phyloP scores from a whole-genome alignment of 176 grass and related monocot genomes.

The Eragrostis curvula region DNA sequence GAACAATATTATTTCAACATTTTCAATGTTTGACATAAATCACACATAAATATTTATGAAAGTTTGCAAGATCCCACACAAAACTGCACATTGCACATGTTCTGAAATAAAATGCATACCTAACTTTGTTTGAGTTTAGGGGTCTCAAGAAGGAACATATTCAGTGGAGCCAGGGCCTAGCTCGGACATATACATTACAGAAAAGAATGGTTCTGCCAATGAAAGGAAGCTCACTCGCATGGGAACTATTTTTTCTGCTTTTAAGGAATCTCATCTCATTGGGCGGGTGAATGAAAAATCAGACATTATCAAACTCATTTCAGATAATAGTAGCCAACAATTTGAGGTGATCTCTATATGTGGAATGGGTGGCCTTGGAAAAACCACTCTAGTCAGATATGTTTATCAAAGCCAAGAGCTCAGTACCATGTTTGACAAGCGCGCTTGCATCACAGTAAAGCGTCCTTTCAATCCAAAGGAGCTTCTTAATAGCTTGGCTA shows the following conservation, averaged over 20 bases:
- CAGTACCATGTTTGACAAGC: background rate
- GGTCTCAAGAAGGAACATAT: background rate
- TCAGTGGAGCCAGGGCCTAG: background rate
- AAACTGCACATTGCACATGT: no score
- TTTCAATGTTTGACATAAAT: no score
- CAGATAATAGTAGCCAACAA: background rate
- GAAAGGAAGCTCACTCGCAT: background rate
- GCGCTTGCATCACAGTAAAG: conserved; percentile 32
- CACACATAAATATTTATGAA: background rate
- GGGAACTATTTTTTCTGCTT: no score
- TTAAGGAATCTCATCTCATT: background rate
- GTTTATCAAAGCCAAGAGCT: conserved; percentile 18
- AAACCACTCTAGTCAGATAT: conserved; percentile 40
- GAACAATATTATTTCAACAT: background rate
- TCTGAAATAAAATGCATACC: no score
- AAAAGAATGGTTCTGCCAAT: background rate
- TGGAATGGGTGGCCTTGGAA: conserved; percentile 42
- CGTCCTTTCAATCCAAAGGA: conserved; percentile 1
- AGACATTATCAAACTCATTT: background rate
- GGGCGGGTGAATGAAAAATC: background rate
- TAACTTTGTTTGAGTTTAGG: background rate
- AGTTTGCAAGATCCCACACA: no score
- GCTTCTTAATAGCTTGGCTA: background rate
- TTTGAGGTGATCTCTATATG: conserved; percentile 14
- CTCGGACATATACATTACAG: no score